Conservation (phyloP, 129 eudicot species). For the Tagetes patula region DNA sequence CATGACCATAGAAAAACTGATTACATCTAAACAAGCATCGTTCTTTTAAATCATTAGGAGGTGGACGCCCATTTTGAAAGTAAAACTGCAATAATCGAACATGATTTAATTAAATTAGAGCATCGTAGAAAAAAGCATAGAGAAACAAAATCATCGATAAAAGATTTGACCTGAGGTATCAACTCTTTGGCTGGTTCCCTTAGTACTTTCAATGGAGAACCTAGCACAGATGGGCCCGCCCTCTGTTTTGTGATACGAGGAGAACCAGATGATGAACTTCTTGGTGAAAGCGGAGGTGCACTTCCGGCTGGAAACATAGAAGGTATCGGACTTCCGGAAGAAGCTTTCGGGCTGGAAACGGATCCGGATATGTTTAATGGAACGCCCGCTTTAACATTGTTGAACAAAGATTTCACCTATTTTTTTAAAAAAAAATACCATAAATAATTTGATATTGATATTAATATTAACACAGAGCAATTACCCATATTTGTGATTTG, state of each 20-base stretch:
- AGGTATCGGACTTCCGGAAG: constrained; percentile 63
- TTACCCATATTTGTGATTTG: neutral
- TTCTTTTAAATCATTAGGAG: constrained; percentile 82
- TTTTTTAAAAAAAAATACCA: constrained; percentile 11
- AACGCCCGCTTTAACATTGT: constrained; percentile 75
- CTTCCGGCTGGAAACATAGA: constrained; percentile 93
- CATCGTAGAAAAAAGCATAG: neutral
- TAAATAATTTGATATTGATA: constrained; percentile 10
- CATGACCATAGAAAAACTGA: constrained; percentile 81
- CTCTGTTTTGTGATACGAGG: constrained; percentile 77
- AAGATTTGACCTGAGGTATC: constrained; percentile 45
- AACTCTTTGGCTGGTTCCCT: constrained; percentile 74
- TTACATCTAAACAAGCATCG: constrained; percentile 69
- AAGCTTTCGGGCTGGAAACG: constrained; percentile 63
- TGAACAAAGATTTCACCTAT: constrained; percentile 79
- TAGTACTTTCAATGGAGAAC: constrained; percentile 69
- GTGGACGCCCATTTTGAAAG: constrained; percentile 86
- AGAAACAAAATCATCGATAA: neutral
- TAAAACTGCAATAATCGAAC: constrained; percentile 61
- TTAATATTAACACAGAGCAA: neutral
- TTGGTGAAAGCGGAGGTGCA: constrained; percentile 91
- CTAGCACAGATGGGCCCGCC: constrained; percentile 68
- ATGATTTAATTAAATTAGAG: constrained; percentile 15
- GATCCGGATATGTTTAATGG: constrained; percentile 58
- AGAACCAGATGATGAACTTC: constrained; percentile 74